Evolutionary conservation across 805 yeast species (phyloP).

Genomic region (Ogataea siamensis): DNA sequence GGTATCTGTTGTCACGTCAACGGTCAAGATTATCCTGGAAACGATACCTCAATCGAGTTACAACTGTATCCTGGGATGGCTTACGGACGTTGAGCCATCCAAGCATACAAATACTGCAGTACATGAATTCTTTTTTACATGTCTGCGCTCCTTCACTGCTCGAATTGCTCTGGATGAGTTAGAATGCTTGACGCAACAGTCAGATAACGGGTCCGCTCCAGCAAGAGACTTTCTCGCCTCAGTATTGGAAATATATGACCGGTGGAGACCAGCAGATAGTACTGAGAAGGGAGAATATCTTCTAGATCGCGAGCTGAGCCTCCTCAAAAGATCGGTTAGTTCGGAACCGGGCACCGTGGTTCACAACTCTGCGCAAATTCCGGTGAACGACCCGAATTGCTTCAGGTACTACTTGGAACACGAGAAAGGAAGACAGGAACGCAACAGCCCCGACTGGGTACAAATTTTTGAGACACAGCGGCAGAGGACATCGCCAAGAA

Average conservation of each 20-base stretch:
- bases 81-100: conserved; percentile 14
- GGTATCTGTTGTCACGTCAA: conserved; percentile 5
- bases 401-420: conserved; percentile 19
- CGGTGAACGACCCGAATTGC: conserved; percentile 12
- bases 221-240: conserved; percentile 8
- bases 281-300: conserved; percentile 17
- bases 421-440: conserved; percentile 4
- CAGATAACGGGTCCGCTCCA: not conserved
- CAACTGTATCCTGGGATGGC: conserved; percentile 15
- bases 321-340: conserved; percentile 15
- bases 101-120: conserved; percentile 2
- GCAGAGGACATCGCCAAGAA: not conserved
- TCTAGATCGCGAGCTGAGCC: conserved; percentile 19
- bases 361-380: conserved; percentile 8
- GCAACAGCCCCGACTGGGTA: conserved; percentile 19
- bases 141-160: conserved; percentile 17
- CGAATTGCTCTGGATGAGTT: conserved; percentile 19
- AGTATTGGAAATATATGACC: conserved; percentile 15
- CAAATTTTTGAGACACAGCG: conserved; percentile 18
- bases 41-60: conserved; percentile 10
- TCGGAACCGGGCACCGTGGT: conserved; percentile 18
- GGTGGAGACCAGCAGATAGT: conserved; percentile 20
- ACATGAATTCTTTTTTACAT: conserved; percentile 13
- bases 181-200: conserved; percentile 8
- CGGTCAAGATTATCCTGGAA: conserved; percentile 15